Conservation (phyloP, 2,329 filamentous ascomycete genomes). For the Fusarium ramigenum region DNA sequence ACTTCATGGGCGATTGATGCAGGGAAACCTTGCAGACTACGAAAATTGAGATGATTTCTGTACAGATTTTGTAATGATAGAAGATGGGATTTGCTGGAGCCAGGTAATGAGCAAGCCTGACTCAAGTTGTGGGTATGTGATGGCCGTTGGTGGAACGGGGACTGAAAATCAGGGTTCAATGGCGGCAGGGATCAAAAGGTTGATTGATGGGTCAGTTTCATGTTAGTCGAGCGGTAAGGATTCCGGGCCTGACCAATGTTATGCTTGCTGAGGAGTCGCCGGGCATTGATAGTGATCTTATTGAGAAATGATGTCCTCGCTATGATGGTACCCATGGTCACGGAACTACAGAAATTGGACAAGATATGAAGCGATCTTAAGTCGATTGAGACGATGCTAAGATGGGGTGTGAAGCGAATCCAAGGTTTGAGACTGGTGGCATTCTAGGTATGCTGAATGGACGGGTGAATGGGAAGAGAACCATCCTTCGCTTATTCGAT, state of each 20-base stretch:
- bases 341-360: neutral
- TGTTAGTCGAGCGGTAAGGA: neutral
- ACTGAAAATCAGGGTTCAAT: constrained; percentile 32
- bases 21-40: constrained; percentile 2
- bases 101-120: neutral
- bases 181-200: constrained; percentile 21
- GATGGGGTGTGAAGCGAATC: neutral
- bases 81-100: constrained; percentile 1
- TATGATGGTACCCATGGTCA: neutral
- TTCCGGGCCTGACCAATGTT: constrained; percentile 1
- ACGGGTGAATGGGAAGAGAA: constrained; percentile 16
- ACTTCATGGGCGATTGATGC: constrained; percentile 31
- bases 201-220: constrained; percentile 16
- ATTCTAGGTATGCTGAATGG: neutral
- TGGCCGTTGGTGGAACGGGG: neutral
- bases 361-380: constrained; percentile 13
- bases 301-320: constrained; percentile 1
- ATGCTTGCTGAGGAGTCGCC: neutral
- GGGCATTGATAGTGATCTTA: neutral
- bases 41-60: neutral
- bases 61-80: neutral
- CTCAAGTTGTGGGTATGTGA: neutral
- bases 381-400: neutral
- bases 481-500: neutral
- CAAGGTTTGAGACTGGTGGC: constrained; percentile 8